Evolutionary conservation across 306 rosid species (phyloP).

Genomic region (Inga leiocalycina): DNA sequence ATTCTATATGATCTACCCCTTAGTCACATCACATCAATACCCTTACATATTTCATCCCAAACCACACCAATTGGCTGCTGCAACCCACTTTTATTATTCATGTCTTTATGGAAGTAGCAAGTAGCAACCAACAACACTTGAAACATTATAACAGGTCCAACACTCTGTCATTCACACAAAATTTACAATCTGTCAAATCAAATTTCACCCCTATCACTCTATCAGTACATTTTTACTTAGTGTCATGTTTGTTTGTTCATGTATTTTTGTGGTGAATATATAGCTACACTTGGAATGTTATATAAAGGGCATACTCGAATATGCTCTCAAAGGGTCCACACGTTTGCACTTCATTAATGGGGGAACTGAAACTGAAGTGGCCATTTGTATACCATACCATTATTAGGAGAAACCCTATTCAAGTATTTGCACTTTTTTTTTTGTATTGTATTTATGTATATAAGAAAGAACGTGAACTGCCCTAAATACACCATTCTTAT

Average conservation of each 20-base stretch:
- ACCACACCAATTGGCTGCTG: not conserved
- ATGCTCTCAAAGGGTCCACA: not conserved
- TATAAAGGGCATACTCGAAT: not conserved
- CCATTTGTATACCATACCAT: not conserved
- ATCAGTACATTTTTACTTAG: not conserved
- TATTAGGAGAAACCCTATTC: not conserved
- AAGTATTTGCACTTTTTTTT: not conserved
- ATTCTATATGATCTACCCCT: no score
- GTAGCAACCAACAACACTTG: no score
- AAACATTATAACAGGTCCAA: not conserved
- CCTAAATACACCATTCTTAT: slow-evolving; percentile 12
- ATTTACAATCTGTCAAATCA: not conserved
- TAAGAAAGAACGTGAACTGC: not conserved
- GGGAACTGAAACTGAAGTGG: not conserved
- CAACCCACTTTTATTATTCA: not conserved
- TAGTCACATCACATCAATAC: slow-evolving; percentile 12
- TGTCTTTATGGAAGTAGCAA: not conserved
- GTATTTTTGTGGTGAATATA: not conserved
- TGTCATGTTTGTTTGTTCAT: not conserved
- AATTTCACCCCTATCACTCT: not conserved
- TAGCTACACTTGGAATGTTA: not conserved
- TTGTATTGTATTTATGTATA: not conserved
- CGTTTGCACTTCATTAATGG: slow-evolving; percentile 1
- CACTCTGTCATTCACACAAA: not conserved
- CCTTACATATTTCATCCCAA: not conserved